Evolutionary conservation across 768 basidiomycete genomes (phyloP), one percentile per base, ranked within the genome.

Genomic region (Pleurotus ostreatus): DNA sequence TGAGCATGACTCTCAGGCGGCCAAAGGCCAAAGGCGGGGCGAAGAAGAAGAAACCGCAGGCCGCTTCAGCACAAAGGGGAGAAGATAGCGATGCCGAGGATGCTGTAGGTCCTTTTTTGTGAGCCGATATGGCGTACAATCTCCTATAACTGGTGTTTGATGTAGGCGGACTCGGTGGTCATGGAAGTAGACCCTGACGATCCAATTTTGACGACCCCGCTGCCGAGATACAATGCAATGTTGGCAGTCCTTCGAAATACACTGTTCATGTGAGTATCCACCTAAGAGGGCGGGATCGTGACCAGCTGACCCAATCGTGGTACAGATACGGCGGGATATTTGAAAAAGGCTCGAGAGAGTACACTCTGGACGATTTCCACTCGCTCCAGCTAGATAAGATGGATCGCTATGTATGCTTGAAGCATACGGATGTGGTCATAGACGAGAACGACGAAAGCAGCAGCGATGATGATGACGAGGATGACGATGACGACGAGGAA

Each of bases 301-400:
- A 11, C 8, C 30, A 34, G 30, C 30, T 34, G 30, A 34, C 30
- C 30, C 30, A 34, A 34, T 34, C 30, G 30, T 34, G 9, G 2
- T 30, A 2, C 57, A 90, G 91, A 55, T 95, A 95, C 63, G 92
- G 94, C 8, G 93, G 94, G 0, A 95, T 95, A 15, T 88, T 84
- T 61, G 94, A 96, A 68, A 78, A 82, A 13, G 88, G 91, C 0
- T 78, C 88, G 11, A 80, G 83, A 20, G 94, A 97, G 68, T 94
- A 89, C 61, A 95, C 93, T 0, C 74, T 97, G 5, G 92, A 94
- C 64, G 94, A 96, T 63, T 97, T 95, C 64, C 76, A 93, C 69
- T 76, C 81, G 1, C 70, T 97, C 9, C 81, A 85, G 57, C 76
- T 97, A 16, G 92, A 94, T 63, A 95, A 95, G 68, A 73, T 95